A percentile compares a stretch with the other conserved stretches of the same genome.
phyloP scores from a whole-genome alignment of 1,139 yeast species.

The Sporopachydermia cereana region DNA sequence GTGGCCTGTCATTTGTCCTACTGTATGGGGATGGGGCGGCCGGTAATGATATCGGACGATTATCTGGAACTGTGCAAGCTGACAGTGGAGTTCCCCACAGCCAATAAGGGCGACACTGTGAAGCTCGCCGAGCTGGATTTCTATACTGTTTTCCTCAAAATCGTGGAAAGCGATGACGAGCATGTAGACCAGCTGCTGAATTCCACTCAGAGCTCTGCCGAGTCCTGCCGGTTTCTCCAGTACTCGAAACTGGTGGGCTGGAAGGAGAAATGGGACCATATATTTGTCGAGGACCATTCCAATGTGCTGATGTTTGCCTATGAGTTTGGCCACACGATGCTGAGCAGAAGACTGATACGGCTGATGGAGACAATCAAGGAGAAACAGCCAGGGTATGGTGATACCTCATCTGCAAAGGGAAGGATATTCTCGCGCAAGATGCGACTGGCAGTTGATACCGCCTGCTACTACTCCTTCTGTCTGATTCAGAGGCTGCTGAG shows the following conservation, averaged over 20 bases:
- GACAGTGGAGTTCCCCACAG: slow-evolving; percentile 32
- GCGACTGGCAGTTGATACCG: slow-evolving; percentile 1
- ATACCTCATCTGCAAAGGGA: not conserved
- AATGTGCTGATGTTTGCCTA: slow-evolving; percentile 32
- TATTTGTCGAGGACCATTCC: slow-evolving; percentile 34
- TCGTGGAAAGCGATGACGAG: slow-evolving; percentile 8
- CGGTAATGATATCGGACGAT: slow-evolving; percentile 26
- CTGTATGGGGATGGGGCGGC: slow-evolving; percentile 36
- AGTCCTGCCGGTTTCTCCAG: slow-evolving; percentile 11
- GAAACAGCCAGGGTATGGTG: slow-evolving; percentile 1
- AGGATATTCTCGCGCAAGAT: not conserved
- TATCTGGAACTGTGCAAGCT: slow-evolving; percentile 28
- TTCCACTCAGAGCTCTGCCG: not conserved
- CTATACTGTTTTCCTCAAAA: slow-evolving; percentile 15
- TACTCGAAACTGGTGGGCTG: slow-evolving; percentile 29
- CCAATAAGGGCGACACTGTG: slow-evolving; percentile 37
- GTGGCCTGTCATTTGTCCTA: slow-evolving; percentile 37
- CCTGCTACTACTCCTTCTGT: slow-evolving; percentile 27
- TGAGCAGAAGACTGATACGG: slow-evolving; percentile 27
- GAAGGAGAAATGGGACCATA: slow-evolving; percentile 30
- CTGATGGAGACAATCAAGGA: slow-evolving; percentile 10
- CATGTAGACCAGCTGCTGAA: slow-evolving; percentile 5
- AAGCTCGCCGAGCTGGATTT: slow-evolving; percentile 34
- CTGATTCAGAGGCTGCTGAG: slow-evolving; percentile 31
- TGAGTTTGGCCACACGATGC: slow-evolving; percentile 32